phyloP scores from a whole-genome alignment of 2,329 filamentous ascomycete genomes.

The Scedosporium boydii region DNA sequence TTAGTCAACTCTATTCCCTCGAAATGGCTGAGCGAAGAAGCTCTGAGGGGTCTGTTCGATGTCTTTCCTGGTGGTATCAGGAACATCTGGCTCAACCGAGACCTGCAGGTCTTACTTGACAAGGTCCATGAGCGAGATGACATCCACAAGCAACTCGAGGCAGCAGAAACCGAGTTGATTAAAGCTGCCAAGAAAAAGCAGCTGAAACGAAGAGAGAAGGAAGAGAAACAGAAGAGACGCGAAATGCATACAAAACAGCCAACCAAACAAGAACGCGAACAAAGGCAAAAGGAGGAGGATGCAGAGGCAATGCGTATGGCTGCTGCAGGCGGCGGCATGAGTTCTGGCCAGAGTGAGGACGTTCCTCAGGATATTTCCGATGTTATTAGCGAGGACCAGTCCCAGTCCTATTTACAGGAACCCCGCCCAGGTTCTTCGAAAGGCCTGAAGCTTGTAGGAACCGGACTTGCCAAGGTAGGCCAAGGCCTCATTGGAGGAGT shows the following conservation, averaged over 20 bases:
- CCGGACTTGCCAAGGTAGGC: slow-evolving; percentile 27
- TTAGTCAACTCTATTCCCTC: slow-evolving; percentile 82
- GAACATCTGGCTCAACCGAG: slow-evolving; percentile 94
- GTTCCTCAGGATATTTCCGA: slow-evolving; percentile 42
- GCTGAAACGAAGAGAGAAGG: slow-evolving; percentile 54
- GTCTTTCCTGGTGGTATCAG: slow-evolving; percentile 92
- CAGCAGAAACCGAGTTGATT: slow-evolving; percentile 77
- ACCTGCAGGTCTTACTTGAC: slow-evolving; percentile 71
- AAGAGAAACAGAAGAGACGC: slow-evolving; percentile 55
- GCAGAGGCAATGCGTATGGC: slow-evolving; percentile 41
- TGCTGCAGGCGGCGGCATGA: slow-evolving; percentile 35
- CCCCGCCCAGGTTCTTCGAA: slow-evolving; percentile 12
- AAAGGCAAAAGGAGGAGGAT: slow-evolving; percentile 38
- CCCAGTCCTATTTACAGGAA: background rate
- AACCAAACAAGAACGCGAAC: slow-evolving; percentile 39
- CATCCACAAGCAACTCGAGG: slow-evolving; percentile 64
- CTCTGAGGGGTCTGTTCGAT: slow-evolving; percentile 77
- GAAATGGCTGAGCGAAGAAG: slow-evolving; percentile 82
- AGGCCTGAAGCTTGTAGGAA: slow-evolving; percentile 22
- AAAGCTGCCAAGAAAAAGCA: slow-evolving; percentile 70
- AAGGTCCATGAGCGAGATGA: slow-evolving; percentile 71
- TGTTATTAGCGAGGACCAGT: slow-evolving; percentile 28
- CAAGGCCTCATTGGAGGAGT: slow-evolving; percentile 24
- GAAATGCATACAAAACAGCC: slow-evolving; percentile 36
- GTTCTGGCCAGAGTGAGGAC: slow-evolving; percentile 41